Evolutionary conservation across 139 green algal species (phyloP).

Genomic region (Raphidocelis subcapitata): DNA sequence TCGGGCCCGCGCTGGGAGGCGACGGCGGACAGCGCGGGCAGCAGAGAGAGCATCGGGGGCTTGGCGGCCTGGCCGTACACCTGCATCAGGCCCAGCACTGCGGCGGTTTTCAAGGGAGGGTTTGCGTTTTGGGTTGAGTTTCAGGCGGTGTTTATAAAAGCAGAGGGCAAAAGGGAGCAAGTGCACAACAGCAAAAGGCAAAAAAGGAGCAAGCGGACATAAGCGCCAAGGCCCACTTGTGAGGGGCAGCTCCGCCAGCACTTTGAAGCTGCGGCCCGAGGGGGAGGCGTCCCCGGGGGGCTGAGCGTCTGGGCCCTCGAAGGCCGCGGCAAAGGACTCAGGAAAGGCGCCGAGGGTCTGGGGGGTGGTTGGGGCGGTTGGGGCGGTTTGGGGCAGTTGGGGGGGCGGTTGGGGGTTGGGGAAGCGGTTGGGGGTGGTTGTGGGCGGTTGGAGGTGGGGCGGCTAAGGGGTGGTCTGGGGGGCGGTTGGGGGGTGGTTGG

Average conservation of each 20-base stretch:
- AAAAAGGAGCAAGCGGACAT: neutral
- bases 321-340: constrained; percentile 29
- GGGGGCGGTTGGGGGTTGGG: no score
- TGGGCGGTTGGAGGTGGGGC: no score
- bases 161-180: constrained; percentile 17
- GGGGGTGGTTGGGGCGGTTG: neutral
- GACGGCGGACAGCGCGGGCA: constrained; percentile 63
- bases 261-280: constrained; percentile 72
- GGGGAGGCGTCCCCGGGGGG: constrained; percentile 33
- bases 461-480: no score
- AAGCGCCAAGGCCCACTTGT: no score
- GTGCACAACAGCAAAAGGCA: neutral
- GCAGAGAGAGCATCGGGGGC: constrained; percentile 42
- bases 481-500: neutral
- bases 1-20: constrained; percentile 44
- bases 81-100: constrained; percentile 85
- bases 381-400: no score
- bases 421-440: no score
- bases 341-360: constrained; percentile 53
- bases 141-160: constrained; percentile 19
- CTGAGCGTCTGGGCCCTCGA: constrained; percentile 14
- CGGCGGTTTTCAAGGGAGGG: neutral
- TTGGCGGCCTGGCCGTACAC: constrained; percentile 56
- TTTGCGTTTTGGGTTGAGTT: neutral
- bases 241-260: constrained; percentile 85